Conservation (phyloP, 805 yeast species). For the Zygosaccharomyces bisporus region DNA sequence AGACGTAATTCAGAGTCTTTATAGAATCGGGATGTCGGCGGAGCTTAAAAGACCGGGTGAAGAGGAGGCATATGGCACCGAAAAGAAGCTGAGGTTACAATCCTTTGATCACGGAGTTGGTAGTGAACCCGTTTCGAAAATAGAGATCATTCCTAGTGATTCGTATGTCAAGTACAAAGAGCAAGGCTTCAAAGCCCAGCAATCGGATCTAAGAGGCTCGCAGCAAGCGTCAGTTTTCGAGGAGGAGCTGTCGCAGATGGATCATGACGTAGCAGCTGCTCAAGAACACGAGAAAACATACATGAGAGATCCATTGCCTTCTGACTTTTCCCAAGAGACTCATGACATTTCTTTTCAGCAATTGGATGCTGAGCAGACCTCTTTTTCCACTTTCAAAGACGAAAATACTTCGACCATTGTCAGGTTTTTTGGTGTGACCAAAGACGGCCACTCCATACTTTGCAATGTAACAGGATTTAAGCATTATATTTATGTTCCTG, state of each 20-base stretch:
- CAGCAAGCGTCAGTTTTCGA: conserved; percentile 30
- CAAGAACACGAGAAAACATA: conserved; percentile 36
- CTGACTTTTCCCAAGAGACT: conserved; percentile 44
- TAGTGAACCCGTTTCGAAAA: conserved; percentile 35
- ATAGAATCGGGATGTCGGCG: neutral
- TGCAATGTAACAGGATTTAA: conserved; percentile 86
- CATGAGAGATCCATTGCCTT: conserved; percentile 57
- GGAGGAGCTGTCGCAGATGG: conserved; percentile 32
- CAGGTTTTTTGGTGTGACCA: conserved; percentile 89
- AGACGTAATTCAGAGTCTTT: neutral
- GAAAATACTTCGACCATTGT: conserved; percentile 50
- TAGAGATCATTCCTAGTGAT: conserved; percentile 35
- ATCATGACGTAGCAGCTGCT: conserved; percentile 29
- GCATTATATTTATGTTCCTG: conserved; percentile 90
- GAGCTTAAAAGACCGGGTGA: conserved; percentile 24
- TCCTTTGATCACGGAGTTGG: conserved; percentile 33
- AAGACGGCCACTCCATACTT: conserved; percentile 79
- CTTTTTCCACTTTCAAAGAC: conserved; percentile 37
- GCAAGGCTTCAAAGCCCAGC: conserved; percentile 32
- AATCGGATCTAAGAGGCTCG: conserved; percentile 23
- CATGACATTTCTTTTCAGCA: conserved; percentile 78
- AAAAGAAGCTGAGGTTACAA: conserved; percentile 28
- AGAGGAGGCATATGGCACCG: conserved; percentile 14
- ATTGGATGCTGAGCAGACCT: conserved; percentile 87
- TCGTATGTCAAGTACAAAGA: conserved; percentile 30